Percentiles rank a stretch among this genome's conserved stretches.
Evolutionary conservation across 106 monocot species (phyloP).

Genomic region (Dioscorea dumetorum): DNA sequence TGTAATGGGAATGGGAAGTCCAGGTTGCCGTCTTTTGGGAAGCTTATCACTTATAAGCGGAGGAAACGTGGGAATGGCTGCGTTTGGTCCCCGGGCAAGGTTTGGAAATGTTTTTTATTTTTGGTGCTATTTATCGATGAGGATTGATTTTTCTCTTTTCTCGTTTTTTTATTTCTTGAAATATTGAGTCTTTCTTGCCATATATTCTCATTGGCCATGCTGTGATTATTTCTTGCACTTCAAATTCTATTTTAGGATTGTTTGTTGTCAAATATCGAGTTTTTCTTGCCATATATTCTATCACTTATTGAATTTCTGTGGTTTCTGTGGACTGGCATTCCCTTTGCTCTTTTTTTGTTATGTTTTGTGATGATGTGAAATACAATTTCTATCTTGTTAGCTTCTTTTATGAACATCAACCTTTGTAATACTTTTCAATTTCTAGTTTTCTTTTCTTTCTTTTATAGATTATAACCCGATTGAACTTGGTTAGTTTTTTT

Average conservation of each 20-base stretch:
- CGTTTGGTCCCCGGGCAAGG: neutral
- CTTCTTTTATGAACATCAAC: neutral
- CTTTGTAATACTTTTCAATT: neutral
- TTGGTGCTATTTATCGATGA: neutral
- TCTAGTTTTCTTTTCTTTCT: neutral
- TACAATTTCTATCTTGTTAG: no score
- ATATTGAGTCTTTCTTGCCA: no score
- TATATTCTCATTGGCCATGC: neutral
- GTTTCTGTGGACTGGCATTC: no score
- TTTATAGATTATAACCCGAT: neutral
- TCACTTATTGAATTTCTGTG: neutral
- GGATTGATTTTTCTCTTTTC: neutral
- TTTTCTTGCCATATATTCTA: neutral
- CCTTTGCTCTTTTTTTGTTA: no score
- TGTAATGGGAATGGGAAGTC: neutral
- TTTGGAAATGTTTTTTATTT: neutral
- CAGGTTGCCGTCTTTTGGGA: neutral
- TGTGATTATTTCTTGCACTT: neutral
- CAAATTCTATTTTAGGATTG: neutral
- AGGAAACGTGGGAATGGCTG: neutral
- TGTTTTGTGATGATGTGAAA: no score
- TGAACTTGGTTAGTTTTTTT: neutral
- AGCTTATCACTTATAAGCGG: neutral
- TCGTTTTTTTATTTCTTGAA: no score
- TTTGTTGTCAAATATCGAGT: neutral